Conservation (phyloP, 345 rosid species). For the Excoecaria agallocha region DNA sequence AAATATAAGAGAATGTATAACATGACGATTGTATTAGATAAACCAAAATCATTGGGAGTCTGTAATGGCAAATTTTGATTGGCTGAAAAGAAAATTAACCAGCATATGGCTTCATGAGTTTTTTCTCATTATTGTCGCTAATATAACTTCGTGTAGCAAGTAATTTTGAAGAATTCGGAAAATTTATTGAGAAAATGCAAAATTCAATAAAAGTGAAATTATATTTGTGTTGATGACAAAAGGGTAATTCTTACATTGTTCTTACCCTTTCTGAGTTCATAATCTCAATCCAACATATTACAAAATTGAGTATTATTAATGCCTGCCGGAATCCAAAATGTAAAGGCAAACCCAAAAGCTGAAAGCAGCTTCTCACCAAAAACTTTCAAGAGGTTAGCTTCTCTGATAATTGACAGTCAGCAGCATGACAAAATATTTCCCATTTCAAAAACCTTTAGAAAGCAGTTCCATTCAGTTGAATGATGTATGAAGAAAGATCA, state of each 20-base stretch:
- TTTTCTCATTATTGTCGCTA: no score
- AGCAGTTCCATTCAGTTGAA: neutral
- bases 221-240: neutral
- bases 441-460: neutral
- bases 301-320: neutral
- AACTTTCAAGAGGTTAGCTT: neutral
- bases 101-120: neutral
- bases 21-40: neutral
- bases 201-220: no score
- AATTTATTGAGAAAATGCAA: no score
- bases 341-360: neutral
- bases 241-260: neutral
- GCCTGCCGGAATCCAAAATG: neutral
- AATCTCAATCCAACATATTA: neutral
- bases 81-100: neutral
- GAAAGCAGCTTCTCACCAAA: constrained; percentile 8
- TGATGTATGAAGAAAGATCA: neutral
- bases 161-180: no score
- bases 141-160: no score
- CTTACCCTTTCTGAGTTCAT: neutral
- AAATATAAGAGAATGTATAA: neutral
- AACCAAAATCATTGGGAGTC: neutral
- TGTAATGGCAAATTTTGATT: neutral
- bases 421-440: neutral
- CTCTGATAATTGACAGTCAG: neutral